Percentiles rank a stretch among this genome's conserved stretches.
Evolutionary conservation across 176 grass and related monocot species (phyloP).

Genomic region (Raddia distichophylla): DNA sequence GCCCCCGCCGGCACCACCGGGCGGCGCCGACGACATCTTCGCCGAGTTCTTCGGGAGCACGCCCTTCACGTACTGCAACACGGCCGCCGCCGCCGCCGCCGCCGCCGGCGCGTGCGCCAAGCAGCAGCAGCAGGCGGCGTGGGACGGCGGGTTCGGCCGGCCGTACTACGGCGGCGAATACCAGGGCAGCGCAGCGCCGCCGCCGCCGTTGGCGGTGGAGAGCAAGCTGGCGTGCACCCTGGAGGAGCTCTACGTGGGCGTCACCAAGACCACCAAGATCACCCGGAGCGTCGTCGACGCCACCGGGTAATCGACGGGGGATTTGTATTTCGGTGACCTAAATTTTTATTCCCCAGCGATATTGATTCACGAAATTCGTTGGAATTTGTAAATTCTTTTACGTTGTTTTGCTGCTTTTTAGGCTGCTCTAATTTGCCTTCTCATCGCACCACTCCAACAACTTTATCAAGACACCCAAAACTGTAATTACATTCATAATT

Average conservation of each 20-base stretch:
- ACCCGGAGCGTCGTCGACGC: constrained; percentile 58
- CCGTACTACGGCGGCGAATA: constrained; percentile 10
- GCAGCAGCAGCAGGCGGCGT: constrained; percentile 39
- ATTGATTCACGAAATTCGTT: too few species aligned
- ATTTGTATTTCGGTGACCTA: too few species aligned
- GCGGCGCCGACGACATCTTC: constrained; percentile 66
- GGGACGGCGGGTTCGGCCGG: constrained; percentile 37
- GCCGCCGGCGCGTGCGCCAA: constrained; percentile 16
- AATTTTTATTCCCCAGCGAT: too few species aligned
- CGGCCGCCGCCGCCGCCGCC: background rate
- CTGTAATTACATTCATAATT: too few species aligned
- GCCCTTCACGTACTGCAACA: constrained; percentile 63
- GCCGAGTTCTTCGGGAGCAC: constrained; percentile 79
- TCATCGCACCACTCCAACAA: too few species aligned
- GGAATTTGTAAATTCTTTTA: too few species aligned
- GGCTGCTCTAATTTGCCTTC: too few species aligned
- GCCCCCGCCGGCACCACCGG: background rate
- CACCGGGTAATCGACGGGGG: constrained; percentile 41
- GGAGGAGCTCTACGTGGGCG: constrained; percentile 77
- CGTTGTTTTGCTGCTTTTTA: too few species aligned
- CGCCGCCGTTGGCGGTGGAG: constrained; percentile 48
- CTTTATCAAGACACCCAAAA: too few species aligned
- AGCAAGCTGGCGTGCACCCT: constrained; percentile 78
- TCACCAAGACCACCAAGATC: constrained; percentile 86
- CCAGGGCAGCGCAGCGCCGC: constrained; percentile 5